A percentile compares a stretch with the other conserved stretches of the same genome.
Conservation (phyloP, 106 monocot species). For the Alisma plantagoaquatica region DNA sequence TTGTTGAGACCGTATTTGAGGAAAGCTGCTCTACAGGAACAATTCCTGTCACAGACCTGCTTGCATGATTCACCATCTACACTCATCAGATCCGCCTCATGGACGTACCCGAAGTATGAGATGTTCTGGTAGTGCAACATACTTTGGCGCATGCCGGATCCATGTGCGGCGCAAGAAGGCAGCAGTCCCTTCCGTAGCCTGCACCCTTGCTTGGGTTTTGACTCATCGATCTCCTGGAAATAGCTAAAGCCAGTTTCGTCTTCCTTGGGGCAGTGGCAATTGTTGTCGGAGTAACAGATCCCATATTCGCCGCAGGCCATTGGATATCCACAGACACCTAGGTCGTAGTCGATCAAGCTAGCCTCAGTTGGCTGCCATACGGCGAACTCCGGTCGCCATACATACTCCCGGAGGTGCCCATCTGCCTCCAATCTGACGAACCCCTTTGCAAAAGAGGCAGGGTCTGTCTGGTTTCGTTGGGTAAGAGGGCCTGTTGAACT, state of each 20-base stretch:
- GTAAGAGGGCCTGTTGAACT: too few species aligned
- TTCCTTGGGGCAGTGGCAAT: background rate
- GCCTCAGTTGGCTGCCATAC: background rate
- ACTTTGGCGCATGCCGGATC: background rate
- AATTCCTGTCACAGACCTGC: background rate
- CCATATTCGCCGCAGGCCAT: background rate
- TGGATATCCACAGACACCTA: background rate
- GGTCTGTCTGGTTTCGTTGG: too few species aligned
- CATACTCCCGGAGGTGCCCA: background rate
- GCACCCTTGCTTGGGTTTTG: background rate
- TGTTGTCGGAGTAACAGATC: background rate
- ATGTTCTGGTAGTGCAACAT: background rate
- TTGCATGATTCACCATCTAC: background rate
- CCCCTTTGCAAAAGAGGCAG: too few species aligned
- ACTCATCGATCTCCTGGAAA: background rate
- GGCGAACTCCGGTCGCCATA: background rate
- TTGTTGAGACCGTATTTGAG: background rate
- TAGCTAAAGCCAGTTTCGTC: background rate
- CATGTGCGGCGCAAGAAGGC: too few species aligned
- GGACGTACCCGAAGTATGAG: background rate
- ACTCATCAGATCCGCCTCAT: background rate
- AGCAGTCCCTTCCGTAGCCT: background rate
- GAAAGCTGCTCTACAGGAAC: conserved; percentile 3
- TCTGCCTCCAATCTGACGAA: background rate
- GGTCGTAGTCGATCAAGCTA: background rate